Base-by-base conservation (phyloP, 768 basidiomycete genomes). In the Hygrocybe coccinea region DNA sequence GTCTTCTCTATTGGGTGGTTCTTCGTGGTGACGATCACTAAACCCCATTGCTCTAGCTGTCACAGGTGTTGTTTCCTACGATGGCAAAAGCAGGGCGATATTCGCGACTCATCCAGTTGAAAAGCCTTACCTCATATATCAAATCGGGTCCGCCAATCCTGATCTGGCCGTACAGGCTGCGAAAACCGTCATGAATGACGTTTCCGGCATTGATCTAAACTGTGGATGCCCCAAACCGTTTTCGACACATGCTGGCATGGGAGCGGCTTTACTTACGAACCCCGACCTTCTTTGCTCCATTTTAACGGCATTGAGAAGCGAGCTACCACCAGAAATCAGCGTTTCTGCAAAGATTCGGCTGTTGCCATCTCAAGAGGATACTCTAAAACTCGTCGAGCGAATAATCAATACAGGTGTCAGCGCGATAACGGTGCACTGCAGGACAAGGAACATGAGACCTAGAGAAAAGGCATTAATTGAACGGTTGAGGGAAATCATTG, bases 191-290 rank as follows among this genome's bases (percentile, higher is more conserved):
- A 79, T 86, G 71, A 74, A 89, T 34, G 97, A 99, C 64, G 85
- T 99, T 29, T 85, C 94, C 0, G 97, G 95, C 17, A 79, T 99
- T 63, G 97, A 98, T 68, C 85, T 99, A 57, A 98, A 98, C 69
- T 98, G 97, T 65, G 97, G 95, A 0, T 99, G 95, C 66, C 95
- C 95, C 0, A 95, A 95, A 64, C 90, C 94, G 0, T 97, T 97
- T 71, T 95, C 93, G 19, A 93, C 91, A 0, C 87, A 90, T 61
- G 73, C 87, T 0, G 97, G 97, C 0, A 98, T 98, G 95, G 97
- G 97, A 8, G 95, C 97, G 1, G 95, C 95, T 2, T 77, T 99
- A 12, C 82, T 99, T 50, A 84, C 89, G 3, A 95, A 89, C 35
- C 94, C 97, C 0, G 93, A 97, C 64, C 75, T 93, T 33, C 79